These are phyloP conservation scores for Fonsecaea erecta DNA, from an alignment of 2,329 filamentous ascomycete species.

Conservation along the genomic window DNA sequence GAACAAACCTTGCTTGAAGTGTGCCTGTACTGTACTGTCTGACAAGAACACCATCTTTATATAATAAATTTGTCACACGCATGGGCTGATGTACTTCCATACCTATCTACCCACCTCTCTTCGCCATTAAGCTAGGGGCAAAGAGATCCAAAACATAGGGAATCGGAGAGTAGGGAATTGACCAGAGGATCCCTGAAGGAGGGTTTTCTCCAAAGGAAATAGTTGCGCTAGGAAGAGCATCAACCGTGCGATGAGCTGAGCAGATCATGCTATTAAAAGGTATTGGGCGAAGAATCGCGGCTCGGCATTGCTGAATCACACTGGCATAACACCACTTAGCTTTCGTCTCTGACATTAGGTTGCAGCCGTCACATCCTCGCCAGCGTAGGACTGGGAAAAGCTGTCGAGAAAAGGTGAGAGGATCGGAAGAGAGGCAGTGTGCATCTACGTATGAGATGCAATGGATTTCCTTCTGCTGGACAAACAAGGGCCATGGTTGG, in stretches of 20 bases:
- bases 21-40: neutral
- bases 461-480: neutral
- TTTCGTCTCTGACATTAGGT: neutral
- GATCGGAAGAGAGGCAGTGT: too few relatives aligned
- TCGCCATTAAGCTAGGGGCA: neutral
- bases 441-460: neutral
- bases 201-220: neutral
- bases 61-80: neutral
- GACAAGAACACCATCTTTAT: neutral
- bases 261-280: neutral
- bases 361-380: too few relatives aligned
- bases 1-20: neutral
- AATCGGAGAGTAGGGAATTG: neutral
- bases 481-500: too few relatives aligned
- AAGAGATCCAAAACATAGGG: neutral
- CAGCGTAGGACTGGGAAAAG: neutral
- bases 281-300: neutral
- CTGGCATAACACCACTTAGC: neutral
- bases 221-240: neutral
- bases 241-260: neutral
- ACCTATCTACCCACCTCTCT: neutral
- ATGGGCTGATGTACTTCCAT: neutral
- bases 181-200: neutral
- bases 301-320: neutral
- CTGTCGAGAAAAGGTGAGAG: too few relatives aligned